Base-by-base conservation (phyloP, 345 rosid species). In the Raphanus sativus region DNA sequence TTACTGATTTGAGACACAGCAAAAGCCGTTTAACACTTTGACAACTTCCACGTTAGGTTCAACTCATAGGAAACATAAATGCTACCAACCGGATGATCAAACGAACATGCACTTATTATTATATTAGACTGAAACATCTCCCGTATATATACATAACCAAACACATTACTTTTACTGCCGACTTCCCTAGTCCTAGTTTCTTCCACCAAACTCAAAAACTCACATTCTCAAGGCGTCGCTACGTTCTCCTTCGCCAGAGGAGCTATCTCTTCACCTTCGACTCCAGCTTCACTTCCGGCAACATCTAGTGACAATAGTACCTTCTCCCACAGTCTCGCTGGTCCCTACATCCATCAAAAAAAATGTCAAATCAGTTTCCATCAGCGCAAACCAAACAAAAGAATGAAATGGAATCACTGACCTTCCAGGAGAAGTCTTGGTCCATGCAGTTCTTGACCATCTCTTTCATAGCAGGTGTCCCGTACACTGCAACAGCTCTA, bases 381-480 rank as follows among this genome's bases (percentile, higher is more conserved):
- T 50, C 13, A 74, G 24, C 16, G 38, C 24, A 11, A 25, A 3
- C 4, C 25, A 15, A 52, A 16, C 2, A 8, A 16, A 34, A 7
- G 8, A 73, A 58, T 48, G 24, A 3, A 13, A 16, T 13, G 24
- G 25, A 17, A 65, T 42, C 67, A 83, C 92, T 81, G 17, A 91
- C 98, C 97, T 92, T 92, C 99, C 98, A 95, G 36, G 99, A 95
- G 66, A 90, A 83, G 72, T 95, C 98, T 80, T 86, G 90, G 50
- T 89, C 87, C 99, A 95, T 95, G 78, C 99, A 86, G 74, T 88
- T 95, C 81, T 75, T 83, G 64, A 90, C 87, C 89, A 95, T 92
- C 83, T 95, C 97, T 75, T 75, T 78, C 66, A 89, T 62, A 67
- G 86, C 89, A 5, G 87, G 58, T 28, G 94, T 88, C 30, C 84